Evolutionary conservation across 208 protist genomes (phyloP).

Genomic region (Perkinsela sp.): DNA sequence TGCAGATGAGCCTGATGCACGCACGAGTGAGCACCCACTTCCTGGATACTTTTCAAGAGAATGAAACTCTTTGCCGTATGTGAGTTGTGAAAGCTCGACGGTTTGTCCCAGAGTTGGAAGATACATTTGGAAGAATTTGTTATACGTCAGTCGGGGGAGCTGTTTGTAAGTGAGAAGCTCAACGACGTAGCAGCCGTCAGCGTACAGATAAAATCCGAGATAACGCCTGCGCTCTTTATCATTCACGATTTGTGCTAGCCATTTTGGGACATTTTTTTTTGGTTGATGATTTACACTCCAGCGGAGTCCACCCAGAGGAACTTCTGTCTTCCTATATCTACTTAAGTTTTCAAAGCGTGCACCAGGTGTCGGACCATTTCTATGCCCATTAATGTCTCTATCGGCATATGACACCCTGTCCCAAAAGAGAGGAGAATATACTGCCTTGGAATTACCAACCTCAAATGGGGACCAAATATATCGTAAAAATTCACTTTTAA

Average conservation of each 20-base stretch:
- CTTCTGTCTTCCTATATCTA: slow-evolving; percentile 48
- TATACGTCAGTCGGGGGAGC: slow-evolving; percentile 57
- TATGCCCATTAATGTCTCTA: slow-evolving; percentile 58
- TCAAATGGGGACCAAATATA: slow-evolving; percentile 68
- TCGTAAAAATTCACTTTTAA: slow-evolving; percentile 41
- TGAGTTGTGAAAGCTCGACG: slow-evolving; percentile 44
- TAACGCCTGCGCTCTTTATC: slow-evolving; percentile 36
- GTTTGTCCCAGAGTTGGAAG: slow-evolving; percentile 62
- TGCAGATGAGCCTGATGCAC: slow-evolving; percentile 41
- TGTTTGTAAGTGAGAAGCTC: slow-evolving; percentile 70
- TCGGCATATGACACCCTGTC: slow-evolving; percentile 53
- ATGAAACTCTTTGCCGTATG: slow-evolving; percentile 62
- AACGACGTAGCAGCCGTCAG: slow-evolving; percentile 57
- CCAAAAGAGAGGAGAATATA: slow-evolving; percentile 62
- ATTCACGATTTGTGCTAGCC: slow-evolving; percentile 52
- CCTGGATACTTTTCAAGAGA: slow-evolving; percentile 66
- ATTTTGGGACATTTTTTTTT: slow-evolving; percentile 58
- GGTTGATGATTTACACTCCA: slow-evolving; percentile 59
- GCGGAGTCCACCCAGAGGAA: slow-evolving; percentile 31
- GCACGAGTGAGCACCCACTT: slow-evolving; percentile 41
- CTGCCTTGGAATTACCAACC: slow-evolving; percentile 42
- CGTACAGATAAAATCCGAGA: slow-evolving; percentile 63
- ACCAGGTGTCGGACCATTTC: slow-evolving; percentile 50
- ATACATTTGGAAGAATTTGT: slow-evolving; percentile 45
- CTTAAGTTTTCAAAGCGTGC: slow-evolving; percentile 32